Evolutionary conservation across 495 filamentous ascomycete genomes (phyloP), one percentile per base, ranked within the genome.

Genomic region (Evernia prunastri): DNA sequence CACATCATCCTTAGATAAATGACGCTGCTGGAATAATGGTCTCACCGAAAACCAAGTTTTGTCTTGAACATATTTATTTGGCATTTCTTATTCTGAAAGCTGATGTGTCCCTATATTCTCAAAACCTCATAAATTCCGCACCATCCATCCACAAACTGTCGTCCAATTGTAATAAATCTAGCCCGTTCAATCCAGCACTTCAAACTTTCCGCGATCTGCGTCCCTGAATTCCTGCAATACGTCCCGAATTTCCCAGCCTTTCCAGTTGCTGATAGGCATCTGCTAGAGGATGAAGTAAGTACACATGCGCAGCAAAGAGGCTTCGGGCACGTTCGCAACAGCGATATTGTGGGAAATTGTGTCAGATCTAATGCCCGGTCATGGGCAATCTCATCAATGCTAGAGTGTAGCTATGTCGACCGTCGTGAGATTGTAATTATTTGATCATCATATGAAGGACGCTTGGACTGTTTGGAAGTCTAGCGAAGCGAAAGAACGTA

Each of bases 361-460:
- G 73, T 87, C 87, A 89, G 86, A 81, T 80, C 72, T 69, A 78
- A 77, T 70, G 87, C 90, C 90, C 79, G 87, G 90, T 94, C 89
- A 92, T 83, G 85, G 89, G 90, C 87, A 79, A 79, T 88, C 81
- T 93, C 90, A 92, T 92, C 90, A 95, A 89, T 80, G 83, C 84
- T 81, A 82, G 75, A 69, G 68, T 76, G 72, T 85, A 81, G 86
- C 84, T 96, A 93, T 89, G 92, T 87, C 89, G 91, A 96, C 91
- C 91, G 91, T 96, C 91, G 92, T 96, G 91, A 96, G 87, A 86
- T 86, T 81, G 76, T 74, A 78, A 80, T 70, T 73, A 75, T 72
- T 77, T 81, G 81, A 83, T 89, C 87, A 91, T 94, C 88, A 89
- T 89, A 80, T 80, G 80, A 70, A 64, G 20, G 42, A 61, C 27